Evolutionary conservation across 2,329 filamentous ascomycete genomes (phyloP), one percentile per base, ranked within the genome.

Genomic region (Colletotrichum ledebouriae): DNA sequence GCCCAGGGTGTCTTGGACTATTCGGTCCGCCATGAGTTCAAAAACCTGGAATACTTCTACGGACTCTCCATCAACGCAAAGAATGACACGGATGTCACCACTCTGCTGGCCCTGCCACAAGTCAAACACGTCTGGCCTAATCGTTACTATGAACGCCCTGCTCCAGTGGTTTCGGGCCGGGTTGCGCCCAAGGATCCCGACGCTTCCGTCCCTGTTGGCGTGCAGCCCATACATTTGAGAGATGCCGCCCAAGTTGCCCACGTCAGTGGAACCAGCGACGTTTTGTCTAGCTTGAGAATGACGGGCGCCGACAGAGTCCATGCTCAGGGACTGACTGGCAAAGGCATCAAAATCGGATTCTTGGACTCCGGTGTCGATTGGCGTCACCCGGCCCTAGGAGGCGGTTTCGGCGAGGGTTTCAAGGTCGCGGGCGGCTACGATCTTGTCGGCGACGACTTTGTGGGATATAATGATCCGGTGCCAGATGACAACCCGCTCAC

Each of bases 301-400:
- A 82, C 80, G 3, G 79, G 79, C 3, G 80, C 81, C 9, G 76
- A 80, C 37, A 75, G 73, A 63, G 75, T 81, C 3, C 80, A 82
- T 55, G 73, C 74, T 13, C 71, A 71, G 17, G 80, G 80, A 6
- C 76, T 80, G 37, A 73, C 75, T 13, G 80, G 80, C 5, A 78
- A 77, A 55, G 79, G 79, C 4, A 76, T 75, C 13, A 81, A 76
- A 44, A 71, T 82, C 42, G 80, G 79, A 9, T 73, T 82, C 42
- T 75, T 82, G 42, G 80, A 82, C 58, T 80, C 79, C 2, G 80
- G 80, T 1, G 74, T 82, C 39, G 78, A 80, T 56, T 82, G 81
- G 55, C 78, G 75, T 4, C 80, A 82, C 59, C 59, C 64, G 9
- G 37, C 67, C 39, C 66, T 71, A 10, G 69, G 69, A 11, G 41